These are phyloP conservation scores for Magnolia kwangsiensis DNA, from an alignment of 164 flowering plant genomes.

Conservation along the genomic window DNA sequence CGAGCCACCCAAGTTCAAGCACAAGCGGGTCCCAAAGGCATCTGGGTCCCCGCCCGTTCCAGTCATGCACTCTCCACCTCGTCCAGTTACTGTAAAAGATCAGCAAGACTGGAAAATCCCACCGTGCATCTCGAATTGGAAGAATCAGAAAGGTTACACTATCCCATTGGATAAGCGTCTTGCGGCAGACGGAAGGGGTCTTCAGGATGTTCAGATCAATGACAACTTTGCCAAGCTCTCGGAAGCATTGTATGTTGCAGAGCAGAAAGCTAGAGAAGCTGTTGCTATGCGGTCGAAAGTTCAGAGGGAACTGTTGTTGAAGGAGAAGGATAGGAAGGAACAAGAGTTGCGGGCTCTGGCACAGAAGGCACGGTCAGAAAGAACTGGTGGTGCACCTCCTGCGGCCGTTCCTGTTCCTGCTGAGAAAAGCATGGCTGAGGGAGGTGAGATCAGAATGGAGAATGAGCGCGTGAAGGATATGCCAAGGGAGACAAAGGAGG, in stretches of 20 bases:
- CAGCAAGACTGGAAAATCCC: constrained; percentile 98
- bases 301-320: constrained; percentile 83
- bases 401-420: constrained; percentile 24
- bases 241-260: constrained; percentile 86
- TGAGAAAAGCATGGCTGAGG: constrained; percentile 38
- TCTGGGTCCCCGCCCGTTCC: constrained; percentile 97
- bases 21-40: constrained; percentile 89
- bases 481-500: constrained; percentile 69
- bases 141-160: constrained; percentile 92
- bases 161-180: constrained; percentile 95
- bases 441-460: constrained; percentile 29
- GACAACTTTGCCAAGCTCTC: constrained; percentile 93
- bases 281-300: constrained; percentile 93
- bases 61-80: constrained; percentile 94
- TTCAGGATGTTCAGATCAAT: constrained; percentile 91
- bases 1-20: constrained; percentile 97
- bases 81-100: constrained; percentile 94
- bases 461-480: constrained; percentile 39
- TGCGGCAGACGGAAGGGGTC: constrained; percentile 96
- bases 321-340: constrained; percentile 91
- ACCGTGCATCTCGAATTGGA: constrained; percentile 96
- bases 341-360: constrained; percentile 78
- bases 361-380: constrained; percentile 84
- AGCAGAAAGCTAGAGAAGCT: constrained; percentile 94
- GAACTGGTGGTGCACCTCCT: constrained; percentile 46